phyloP scores from a whole-genome alignment of 2,329 filamentous ascomycete genomes.

The Xenosphaeropsis pyriputrescens region DNA sequence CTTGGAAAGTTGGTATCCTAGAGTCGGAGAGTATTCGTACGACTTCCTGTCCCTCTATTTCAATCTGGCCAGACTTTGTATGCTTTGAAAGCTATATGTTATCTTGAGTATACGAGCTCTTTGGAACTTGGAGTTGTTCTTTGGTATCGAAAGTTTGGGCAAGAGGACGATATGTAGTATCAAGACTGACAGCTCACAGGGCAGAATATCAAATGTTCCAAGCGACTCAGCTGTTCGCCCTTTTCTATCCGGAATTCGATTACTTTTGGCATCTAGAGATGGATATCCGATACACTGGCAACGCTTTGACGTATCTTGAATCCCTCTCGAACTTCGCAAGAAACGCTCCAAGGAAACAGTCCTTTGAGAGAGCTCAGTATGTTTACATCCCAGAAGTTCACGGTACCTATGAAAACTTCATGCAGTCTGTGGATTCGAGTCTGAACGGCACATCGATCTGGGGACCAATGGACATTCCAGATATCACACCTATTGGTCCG shows the following conservation, averaged over 20 bases:
- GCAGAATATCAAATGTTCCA: conserved; percentile 88
- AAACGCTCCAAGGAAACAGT: conserved; percentile 51
- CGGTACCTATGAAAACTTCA: conserved; percentile 55
- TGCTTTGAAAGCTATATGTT: too few relatives aligned
- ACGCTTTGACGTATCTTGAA: conserved; percentile 60
- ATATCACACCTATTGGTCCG: conserved; percentile 46
- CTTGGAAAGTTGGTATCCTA: too few relatives aligned
- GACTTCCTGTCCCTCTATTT: too few relatives aligned
- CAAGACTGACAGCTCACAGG: conserved; percentile 61
- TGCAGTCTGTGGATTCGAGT: conserved; percentile 37
- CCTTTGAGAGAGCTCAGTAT: conserved; percentile 64
- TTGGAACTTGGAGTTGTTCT: conserved; percentile 74
- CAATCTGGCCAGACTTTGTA: too few relatives aligned
- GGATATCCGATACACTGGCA: conserved; percentile 50
- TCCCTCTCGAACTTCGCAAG: conserved; percentile 51
- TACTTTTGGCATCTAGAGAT: conserved; percentile 61
- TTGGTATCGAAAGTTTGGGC: conserved; percentile 61
- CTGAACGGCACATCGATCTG: conserved; percentile 28
- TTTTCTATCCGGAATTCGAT: conserved; percentile 47
- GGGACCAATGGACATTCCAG: conserved; percentile 46
- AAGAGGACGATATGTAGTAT: conserved; percentile 32
- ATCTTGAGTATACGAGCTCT: too few relatives aligned
- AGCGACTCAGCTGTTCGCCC: conserved; percentile 74
- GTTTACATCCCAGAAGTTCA: conserved; percentile 64
- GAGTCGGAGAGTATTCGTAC: too few relatives aligned